These are phyloP conservation scores for Pinus tabuliformis DNA, from an alignment of 75 land plant genomes.

Conservation along the genomic window DNA sequence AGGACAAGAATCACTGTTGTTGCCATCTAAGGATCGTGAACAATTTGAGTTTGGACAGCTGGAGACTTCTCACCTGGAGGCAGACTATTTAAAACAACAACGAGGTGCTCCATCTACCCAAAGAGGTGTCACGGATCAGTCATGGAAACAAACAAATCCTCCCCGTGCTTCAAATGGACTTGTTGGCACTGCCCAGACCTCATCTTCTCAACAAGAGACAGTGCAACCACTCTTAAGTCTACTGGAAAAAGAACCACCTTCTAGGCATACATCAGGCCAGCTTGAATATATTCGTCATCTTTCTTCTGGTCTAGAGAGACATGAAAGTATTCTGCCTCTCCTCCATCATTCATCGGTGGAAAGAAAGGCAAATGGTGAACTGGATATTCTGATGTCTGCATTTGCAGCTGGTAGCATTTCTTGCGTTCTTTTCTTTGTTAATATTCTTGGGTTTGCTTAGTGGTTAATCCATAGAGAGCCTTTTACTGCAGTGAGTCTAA, in stretches of 20 bases:
- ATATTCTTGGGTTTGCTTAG: not conserved
- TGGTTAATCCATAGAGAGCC: not conserved
- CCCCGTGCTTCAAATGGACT: constrained; percentile 52
- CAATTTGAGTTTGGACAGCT: constrained; percentile 36
- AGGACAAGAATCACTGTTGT: constrained; percentile 14
- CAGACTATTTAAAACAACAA: constrained; percentile 40
- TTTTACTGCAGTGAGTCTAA: not conserved
- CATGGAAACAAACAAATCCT: constrained; percentile 23
- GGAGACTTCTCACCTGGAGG: constrained; percentile 37
- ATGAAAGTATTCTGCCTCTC: constrained; percentile 82
- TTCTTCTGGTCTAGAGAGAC: constrained; percentile 60
- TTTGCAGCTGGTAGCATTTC: constrained; percentile 59
- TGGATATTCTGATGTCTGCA: constrained; percentile 79
- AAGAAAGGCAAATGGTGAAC: constrained; percentile 78
- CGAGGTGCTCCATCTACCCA: constrained; percentile 17
- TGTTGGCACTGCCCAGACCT: constrained; percentile 10
- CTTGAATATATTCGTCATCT: constrained; percentile 76
- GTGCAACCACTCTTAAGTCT: constrained; percentile 76
- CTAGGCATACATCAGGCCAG: constrained; percentile 88
- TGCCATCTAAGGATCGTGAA: constrained; percentile 31
- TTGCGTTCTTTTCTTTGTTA: not conserved
- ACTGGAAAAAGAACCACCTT: constrained; percentile 88
- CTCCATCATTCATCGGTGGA: constrained; percentile 71
- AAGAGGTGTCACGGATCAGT: constrained; percentile 38
- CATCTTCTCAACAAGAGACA: constrained; percentile 49